phyloP scores from a whole-genome alignment of 208 protist species.

The Trypanosoma brucei region DNA sequence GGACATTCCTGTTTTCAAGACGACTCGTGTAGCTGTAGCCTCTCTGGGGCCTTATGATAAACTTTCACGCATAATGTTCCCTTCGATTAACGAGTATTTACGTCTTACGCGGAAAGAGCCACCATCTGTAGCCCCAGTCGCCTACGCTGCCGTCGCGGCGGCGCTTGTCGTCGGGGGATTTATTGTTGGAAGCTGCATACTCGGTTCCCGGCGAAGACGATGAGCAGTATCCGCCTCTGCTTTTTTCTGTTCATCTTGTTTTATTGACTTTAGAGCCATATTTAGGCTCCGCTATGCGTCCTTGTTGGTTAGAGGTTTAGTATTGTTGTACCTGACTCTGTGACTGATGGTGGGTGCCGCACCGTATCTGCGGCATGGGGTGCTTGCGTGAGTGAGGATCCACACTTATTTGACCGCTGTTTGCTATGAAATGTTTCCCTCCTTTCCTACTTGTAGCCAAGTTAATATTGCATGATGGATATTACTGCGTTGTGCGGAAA shows the following conservation, averaged over 20 bases:
- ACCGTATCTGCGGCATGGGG: no score
- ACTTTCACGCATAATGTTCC: conserved; percentile 25
- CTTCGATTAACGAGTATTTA: conserved; percentile 22
- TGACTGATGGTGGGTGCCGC: no score
- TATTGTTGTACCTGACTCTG: no score
- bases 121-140: not conserved
- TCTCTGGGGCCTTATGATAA: conserved; percentile 28
- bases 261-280: no score
- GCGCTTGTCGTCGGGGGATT: not conserved
- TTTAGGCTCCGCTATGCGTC: no score
- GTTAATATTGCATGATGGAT: conserved; percentile 6
- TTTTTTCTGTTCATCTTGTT: no score
- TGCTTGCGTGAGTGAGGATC: no score
- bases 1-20: conserved; percentile 31
- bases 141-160: not conserved
- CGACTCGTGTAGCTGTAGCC: conserved; percentile 14
- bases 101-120: no score
- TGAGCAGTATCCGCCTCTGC: no score
- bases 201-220: not conserved
- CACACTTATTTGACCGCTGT: not conserved
- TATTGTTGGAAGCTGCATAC: conserved; percentile 3
- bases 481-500: conserved; percentile 44
- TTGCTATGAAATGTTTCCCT: not conserved
- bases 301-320: no score
- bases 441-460: not conserved